Base-by-base conservation (phyloP, 352 stramenopile genomes). In the Phytopythium oedochilum region DNA sequence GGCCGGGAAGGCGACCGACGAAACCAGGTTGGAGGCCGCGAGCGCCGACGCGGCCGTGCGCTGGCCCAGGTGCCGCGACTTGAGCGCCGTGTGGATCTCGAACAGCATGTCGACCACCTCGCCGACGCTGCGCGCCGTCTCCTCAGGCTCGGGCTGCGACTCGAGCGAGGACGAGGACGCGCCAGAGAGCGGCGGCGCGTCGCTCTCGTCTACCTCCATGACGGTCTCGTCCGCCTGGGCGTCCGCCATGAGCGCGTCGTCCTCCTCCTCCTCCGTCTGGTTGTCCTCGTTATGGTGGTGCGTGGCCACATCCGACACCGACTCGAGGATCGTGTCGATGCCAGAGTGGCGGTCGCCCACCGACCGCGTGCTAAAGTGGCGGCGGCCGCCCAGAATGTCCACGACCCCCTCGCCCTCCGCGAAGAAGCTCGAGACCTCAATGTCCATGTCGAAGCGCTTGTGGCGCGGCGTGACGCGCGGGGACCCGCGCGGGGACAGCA, bases 81-180 rank as follows among this genome's bases (percentile, higher is more conserved):
- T 93, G 18, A 91, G 70, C 44, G 81, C 81, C 54, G 83, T 78
- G 66, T 93, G 83, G 60, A 93, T 93, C 56, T 91, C 81, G 52
- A 93, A 93, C 10, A 93, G 70, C 70, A 88, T 83, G 64, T 93
- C 81, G 32, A 93, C 78, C n/a, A 90, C 81, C 23, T 89, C 71
- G 0, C 74, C 65, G 2, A 93, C 83, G 40, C 66, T 84, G 52
- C 39, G 67, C 25, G 67, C 60, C 5, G 55, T 55, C 22, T 55
- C 35, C 7, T 73, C 65, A 0, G 62, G 40, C 42, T 81, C 67
- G 0, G 51, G 54, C 34, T 87, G 61, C 7, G 59, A 49, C 46
- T 70, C 64, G 0, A 40, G 10, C 10, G 51, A 48, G 1, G 25
- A 39, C 36, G 45, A 57, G 6, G 45, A 52, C 5, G 45, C 11